A percentile compares a stretch with the other conserved stretches of the same genome.
These are phyloP conservation scores for Rhexocercosporidium sp. DNA, from an alignment of 2,329 filamentous ascomycete genomes.

Conservation along the genomic window DNA sequence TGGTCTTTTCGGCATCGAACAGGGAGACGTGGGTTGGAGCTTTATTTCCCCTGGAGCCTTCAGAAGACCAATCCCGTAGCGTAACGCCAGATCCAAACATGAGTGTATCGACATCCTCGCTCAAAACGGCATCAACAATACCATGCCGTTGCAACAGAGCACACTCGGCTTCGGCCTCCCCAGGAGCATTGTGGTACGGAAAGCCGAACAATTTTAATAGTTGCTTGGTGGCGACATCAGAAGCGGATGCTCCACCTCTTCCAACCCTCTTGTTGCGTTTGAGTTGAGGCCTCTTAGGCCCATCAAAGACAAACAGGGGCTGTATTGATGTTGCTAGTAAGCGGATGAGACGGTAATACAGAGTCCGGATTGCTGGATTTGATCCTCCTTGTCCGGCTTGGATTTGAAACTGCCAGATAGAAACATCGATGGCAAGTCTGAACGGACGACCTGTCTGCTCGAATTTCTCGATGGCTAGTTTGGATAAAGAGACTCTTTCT, in stretches of 20 bases:
- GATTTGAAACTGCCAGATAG: constrained; percentile 96
- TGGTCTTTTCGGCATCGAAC: constrained; percentile 69
- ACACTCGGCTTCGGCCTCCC: constrained; percentile 96
- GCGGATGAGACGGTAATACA: constrained; percentile 89
- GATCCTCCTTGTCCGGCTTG: constrained; percentile 85
- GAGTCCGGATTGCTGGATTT: constrained; percentile 87
- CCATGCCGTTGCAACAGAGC: constrained; percentile 82
- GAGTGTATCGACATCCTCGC: constrained; percentile 94
- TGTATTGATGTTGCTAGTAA: constrained; percentile 79
- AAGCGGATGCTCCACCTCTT: constrained; percentile 66
- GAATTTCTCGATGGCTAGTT: constrained; percentile 79
- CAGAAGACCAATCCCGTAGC: constrained; percentile 82
- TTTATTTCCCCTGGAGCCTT: constrained; percentile 66
- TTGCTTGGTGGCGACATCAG: constrained; percentile 80
- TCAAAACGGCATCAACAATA: constrained; percentile 90
- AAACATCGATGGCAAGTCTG: constrained; percentile 89
- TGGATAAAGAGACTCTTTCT: constrained; percentile 79
- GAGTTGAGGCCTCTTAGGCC: constrained; percentile 80
- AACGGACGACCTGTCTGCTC: constrained; percentile 73
- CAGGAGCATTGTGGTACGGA: constrained; percentile 82
- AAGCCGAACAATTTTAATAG: constrained; percentile 87
- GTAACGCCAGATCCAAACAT: constrained; percentile 92
- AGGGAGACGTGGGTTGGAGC: constrained; percentile 84
- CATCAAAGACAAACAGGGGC: constrained; percentile 90
- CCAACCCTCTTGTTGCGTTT: constrained; percentile 83